Conservation (phyloP, 371 early-diverging fungal genomes). For the Rhizopus delemar region DNA sequence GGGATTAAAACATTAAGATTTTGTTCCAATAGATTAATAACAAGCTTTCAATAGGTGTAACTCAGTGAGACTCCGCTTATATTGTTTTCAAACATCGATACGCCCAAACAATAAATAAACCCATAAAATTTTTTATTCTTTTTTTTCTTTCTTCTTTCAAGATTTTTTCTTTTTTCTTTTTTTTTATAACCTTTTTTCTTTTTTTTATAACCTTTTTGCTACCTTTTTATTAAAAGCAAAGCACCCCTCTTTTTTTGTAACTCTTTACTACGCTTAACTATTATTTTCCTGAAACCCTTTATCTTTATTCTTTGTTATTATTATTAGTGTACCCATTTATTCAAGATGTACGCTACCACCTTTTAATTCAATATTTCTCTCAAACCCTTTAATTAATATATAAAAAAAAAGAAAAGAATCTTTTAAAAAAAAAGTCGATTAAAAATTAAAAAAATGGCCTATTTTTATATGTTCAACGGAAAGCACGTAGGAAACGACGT, state of each 20-base stretch:
- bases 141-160: too few relatives aligned
- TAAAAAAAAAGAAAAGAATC: constrained; percentile 20
- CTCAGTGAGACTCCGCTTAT: too few relatives aligned
- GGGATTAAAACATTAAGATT: too few relatives aligned
- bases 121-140: not conserved
- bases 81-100: too few relatives aligned
- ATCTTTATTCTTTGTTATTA: constrained; percentile 9
- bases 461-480: constrained; percentile 47
- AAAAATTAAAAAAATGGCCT: constrained; percentile 32
- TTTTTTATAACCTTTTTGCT: not conserved
- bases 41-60: too few relatives aligned
- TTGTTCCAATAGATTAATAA: too few relatives aligned
- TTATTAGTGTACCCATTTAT: constrained; percentile 23
- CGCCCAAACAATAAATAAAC: too few relatives aligned
- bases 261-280: not conserved
- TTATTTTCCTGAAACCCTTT: constrained; percentile 23
- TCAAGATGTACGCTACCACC: constrained; percentile 28
- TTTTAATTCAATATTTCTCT: constrained; percentile 18
- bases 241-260: not conserved
- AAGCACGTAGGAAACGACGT: constrained; percentile 52
- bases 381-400: constrained; percentile 17
- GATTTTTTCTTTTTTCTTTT: too few relatives aligned
- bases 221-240: not conserved
- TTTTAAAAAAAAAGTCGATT: constrained; percentile 8
- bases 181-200: too few relatives aligned